Base-by-base conservation (phyloP, 192 early-diverging fungal genomes). In the Mortierella antarctica region DNA sequence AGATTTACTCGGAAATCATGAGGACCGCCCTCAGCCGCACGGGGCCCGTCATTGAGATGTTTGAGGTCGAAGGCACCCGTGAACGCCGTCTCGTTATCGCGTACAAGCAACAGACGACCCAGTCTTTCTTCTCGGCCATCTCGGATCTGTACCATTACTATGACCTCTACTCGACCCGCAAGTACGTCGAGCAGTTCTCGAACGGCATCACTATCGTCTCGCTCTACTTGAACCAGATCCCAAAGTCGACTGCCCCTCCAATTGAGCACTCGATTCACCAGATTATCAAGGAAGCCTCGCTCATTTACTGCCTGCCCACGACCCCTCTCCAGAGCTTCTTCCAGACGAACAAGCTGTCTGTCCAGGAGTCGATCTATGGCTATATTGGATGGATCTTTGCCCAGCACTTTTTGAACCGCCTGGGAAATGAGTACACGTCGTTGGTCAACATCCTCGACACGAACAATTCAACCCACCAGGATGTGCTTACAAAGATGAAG, bases 181-280 rank as follows among this genome's bases (percentile, higher is more conserved):
- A 99, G 89, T 98, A 99, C 87, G 96, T 97, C 73, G 97, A 99
- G 87, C 96, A 99, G 87, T 99, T 99, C 82, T 97, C 97, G 47
- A 98, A 98, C 83, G 97, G 97, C 82, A 92, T 98, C 49, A 98
- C 97, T 47, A 92, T 99, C 70, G 91, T 96, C 82, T 92, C 90
- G 73, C 86, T 98, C 56, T 99, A 99, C 86, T 87, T 98, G 55
- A 92, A 95, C 74, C 93, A 93, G 60, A 70, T 93, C 40, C 93
- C 92, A 54, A 91, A 88, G 66, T 92, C 93, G 65, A 93, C 91
- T 76, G 85, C 89, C 47, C 87, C 91, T 7, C 93, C 95, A 62
- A 93, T 98, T 78, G 96, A 96, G 72, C 91, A 91, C 74, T 87
- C 92, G 53, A 95, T 99, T 70, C 86, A 88, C 67, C 96, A 98